Base-by-base conservation (phyloP, 257 asterid genomes). In the Plantago ovata region DNA sequence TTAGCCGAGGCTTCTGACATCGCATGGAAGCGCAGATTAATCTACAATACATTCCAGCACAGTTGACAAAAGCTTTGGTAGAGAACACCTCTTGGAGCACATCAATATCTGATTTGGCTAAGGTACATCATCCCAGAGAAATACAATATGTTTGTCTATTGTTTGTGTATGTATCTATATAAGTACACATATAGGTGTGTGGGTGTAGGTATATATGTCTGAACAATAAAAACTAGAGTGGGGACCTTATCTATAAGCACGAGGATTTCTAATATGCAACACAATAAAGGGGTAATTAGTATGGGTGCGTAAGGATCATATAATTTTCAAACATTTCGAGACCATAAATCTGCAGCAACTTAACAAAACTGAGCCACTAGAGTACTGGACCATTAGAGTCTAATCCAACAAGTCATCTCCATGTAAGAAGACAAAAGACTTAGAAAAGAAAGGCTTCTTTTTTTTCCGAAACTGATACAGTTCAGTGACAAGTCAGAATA, bases 31-130 rank as follows among this genome's bases (percentile, higher is more conserved):
- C 76, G 72, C 76, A 62, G 11, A 39, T 18, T 28, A 7, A 59
- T 21, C 12, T 19, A 13, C 56, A 59, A 56, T 12, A 65, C 69
- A 49, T 69, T 71, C 69, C 38, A 63, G 54, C 56, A 38, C 72
- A 60, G 57, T 38, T 50, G 52, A 23, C 52, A 57, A 24, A 67
- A 59, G 56, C 63, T 39, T 63, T 36, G 49, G 10, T 1, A 64
- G 47, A 33, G 62, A 50, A 43, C 68, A 47, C 54, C 72, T 47
- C 47, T 56, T 41, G 80, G 78, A 68, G 82, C 82, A 77, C 78
- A 78, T 28, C 63, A 20, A 22, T 62, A 66, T 81, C 83, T 71
- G 81, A 66, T 78, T 81, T 76, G 85, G 85, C 77, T 78, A 78
- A 81, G 49, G 36, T 18, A 49, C 85, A 78, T 81, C 81, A 75